These are phyloP conservation scores for Paramecium primaurelia DNA, from an alignment of 73 alveolate genomes.

Conservation along the genomic window DNA sequence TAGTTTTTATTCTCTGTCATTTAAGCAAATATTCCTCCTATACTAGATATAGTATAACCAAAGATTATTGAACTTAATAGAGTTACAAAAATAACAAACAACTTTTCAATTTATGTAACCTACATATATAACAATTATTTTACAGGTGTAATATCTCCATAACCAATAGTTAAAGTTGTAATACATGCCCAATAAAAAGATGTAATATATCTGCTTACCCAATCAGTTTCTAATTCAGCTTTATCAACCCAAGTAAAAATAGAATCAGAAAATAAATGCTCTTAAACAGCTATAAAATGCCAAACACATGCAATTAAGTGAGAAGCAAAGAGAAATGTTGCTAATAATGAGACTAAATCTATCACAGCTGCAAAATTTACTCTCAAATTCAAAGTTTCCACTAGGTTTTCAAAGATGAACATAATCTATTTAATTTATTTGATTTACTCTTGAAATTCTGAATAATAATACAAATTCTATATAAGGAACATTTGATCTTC, in stretches of 20 bases:
- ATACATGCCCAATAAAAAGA: conserved; percentile 51
- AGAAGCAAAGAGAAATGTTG: conserved; percentile 17
- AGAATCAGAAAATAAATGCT: neutral
- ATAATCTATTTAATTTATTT: neutral
- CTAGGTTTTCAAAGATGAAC: neutral
- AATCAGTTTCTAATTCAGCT: neutral
- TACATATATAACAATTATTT: neutral
- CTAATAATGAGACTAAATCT: neutral
- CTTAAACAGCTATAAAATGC: conserved; percentile 34
- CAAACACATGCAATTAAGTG: conserved; percentile 40
- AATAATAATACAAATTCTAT: conserved; percentile 16
- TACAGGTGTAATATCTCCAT: conserved; percentile 27
- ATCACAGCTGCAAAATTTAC: conserved; percentile 30
- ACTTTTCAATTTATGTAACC: conserved; percentile 24
- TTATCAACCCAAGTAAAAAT: conserved; percentile 30
- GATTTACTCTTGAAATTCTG: conserved; percentile 33
- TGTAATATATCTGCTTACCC: conserved; percentile 20
- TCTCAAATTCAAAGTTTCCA: neutral
- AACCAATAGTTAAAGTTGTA: conserved; percentile 31
- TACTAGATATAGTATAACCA: conserved; percentile 50
- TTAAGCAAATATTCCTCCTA: conserved; percentile 50
- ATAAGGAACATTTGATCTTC: conserved; percentile 6
- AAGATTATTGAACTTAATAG: conserved; percentile 25
- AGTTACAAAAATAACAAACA: conserved; percentile 8
- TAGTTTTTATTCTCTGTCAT: neutral